Base-by-base conservation (phyloP, 176 grass and related monocot species). In the Saccharum officinarum region DNA sequence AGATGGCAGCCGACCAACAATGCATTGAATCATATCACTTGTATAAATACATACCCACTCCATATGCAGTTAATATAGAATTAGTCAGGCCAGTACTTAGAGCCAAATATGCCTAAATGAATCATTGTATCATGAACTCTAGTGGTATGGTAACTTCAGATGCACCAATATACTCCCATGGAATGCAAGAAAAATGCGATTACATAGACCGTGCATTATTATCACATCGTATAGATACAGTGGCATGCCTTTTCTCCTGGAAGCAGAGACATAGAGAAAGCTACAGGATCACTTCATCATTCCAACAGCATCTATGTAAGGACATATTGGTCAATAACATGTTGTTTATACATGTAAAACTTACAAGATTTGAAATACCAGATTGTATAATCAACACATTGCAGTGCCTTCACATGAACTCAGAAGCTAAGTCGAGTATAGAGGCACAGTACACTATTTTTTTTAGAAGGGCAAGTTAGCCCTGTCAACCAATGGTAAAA, bases 221-320 rank as follows among this genome's bases (percentile, higher is more conserved):
- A 76, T 64, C 52, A 68, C 45, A 68, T 60, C 76, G 67, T 34
- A 78, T 71, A 25, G 49, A 46, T 82, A 37, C 49, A 71, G 26
- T 69, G 80, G 7, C 47, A 63, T 25, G 8, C 17, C 17, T 54
- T 73, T 38, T 8, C 57, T 17, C 28, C 28, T 6, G 42, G 45
- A 85, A 85, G 52, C 8, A 55, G 23, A 46, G 47, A 26, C 34
- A 71, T 3, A 85, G 50, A 67, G 8, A 69, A 22, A 80, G 40
- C 82, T 80, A 47, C 16, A 67, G 61, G 22, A 33, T 33, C 60
- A 64, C 40, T 52, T 52, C 57, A 55, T 31, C 23, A 39, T 79
- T 49, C 8, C 67, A 61, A 39, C 36, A 6, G 30, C 28, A 47
- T 15, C 41, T 73, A 62, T 22, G 37, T 14, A 62, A 47, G 41